A percentile compares a stretch with the other conserved stretches of the same genome.
These are phyloP conservation scores for Aspergillus sojae DNA, from an alignment of 2,329 filamentous ascomycete species.

Conservation along the genomic window DNA sequence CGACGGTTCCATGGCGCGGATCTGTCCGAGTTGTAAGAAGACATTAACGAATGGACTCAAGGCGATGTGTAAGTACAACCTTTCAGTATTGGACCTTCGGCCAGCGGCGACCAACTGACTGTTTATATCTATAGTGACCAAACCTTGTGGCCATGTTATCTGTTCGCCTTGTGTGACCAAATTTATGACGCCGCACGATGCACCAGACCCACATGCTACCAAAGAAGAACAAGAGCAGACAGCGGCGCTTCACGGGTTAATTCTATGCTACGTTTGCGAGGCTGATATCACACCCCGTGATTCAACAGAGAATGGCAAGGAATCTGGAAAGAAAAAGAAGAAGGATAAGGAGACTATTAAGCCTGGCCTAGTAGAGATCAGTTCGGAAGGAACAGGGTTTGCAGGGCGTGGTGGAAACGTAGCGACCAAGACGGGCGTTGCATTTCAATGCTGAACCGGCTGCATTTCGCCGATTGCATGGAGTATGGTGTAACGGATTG, in stretches of 20 bases:
- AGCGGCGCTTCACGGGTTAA: slow-evolving; percentile 42
- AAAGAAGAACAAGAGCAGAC: slow-evolving; percentile 50
- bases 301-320: slow-evolving; percentile 21
- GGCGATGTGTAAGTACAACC: slow-evolving; percentile 60
- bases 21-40: slow-evolving; percentile 87
- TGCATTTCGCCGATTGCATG: neutral
- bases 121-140: slow-evolving; percentile 58
- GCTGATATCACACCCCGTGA: slow-evolving; percentile 65
- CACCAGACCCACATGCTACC: slow-evolving; percentile 63
- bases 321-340: slow-evolving; percentile 32
- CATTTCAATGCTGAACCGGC: slow-evolving; percentile 76
- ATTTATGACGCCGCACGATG: slow-evolving; percentile 68
- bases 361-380: slow-evolving; percentile 76
- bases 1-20: slow-evolving; percentile 49
- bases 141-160: slow-evolving; percentile 88
- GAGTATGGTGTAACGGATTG: neutral
- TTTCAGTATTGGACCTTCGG: neutral
- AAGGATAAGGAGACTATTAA: slow-evolving; percentile 59
- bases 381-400: slow-evolving; percentile 88
- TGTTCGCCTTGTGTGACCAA: slow-evolving; percentile 83
- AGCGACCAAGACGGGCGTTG: slow-evolving; percentile 76
- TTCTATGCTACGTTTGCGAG: slow-evolving; percentile 86
- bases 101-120: slow-evolving; percentile 3
- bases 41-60: slow-evolving; percentile 78
- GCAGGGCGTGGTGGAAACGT: slow-evolving; percentile 82